Conservation (phyloP, 371 early-diverging fungal genomes). For the Mucor racemosus region DNA sequence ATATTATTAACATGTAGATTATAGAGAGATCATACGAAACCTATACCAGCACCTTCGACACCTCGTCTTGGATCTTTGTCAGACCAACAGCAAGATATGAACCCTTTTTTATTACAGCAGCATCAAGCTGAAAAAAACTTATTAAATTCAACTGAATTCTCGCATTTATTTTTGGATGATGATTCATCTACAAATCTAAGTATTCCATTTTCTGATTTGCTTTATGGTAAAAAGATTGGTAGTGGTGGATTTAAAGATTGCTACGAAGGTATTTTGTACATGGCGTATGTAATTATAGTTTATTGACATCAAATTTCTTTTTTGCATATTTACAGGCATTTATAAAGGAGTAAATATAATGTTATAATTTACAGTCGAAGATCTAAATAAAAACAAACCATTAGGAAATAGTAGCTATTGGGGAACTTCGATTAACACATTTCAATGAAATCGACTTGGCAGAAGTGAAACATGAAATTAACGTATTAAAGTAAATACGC, state of each 20-base stretch:
- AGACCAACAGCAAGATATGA: slow-evolving; percentile 7
- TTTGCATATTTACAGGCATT: not conserved
- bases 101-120: slow-evolving; percentile 25
- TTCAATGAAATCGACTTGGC: slow-evolving; percentile 72
- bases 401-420: slow-evolving; percentile 72
- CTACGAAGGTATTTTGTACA: slow-evolving; percentile 49
- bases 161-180: slow-evolving; percentile 54
- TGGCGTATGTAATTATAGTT: not conserved
- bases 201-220: slow-evolving; percentile 64
- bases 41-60: slow-evolving; percentile 74
- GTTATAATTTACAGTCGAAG: not conserved
- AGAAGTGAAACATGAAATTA: slow-evolving; percentile 80
- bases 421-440: slow-evolving; percentile 66
- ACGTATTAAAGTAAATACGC: slow-evolving; percentile 68
- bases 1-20: not conserved
- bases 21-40: slow-evolving; percentile 67
- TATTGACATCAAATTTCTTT: not conserved
- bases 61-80: slow-evolving; percentile 53
- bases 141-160: slow-evolving; percentile 60
- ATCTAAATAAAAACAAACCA: slow-evolving; percentile 22
- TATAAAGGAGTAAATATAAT: slow-evolving; percentile 59
- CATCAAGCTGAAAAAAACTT: slow-evolving; percentile 29
- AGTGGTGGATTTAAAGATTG: slow-evolving; percentile 85
- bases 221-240: slow-evolving; percentile 68
- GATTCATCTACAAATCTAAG: slow-evolving; percentile 42